Conservation (phyloP, 371 early-diverging fungal species). For the Phascolomyces articulosus region DNA sequence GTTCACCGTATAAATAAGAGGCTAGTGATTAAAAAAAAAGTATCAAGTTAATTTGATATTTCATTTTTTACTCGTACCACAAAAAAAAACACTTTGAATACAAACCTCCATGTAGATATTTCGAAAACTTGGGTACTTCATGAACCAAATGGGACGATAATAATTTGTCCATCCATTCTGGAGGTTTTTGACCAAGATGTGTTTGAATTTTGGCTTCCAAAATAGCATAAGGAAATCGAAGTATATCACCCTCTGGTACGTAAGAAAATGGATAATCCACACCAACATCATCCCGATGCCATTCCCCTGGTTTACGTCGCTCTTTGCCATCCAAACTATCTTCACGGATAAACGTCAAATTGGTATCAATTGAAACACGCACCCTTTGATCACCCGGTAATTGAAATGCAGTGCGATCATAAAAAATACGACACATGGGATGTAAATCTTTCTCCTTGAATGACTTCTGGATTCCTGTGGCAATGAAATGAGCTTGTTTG, state of each 20-base stretch:
- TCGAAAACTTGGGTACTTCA: conserved; percentile 97
- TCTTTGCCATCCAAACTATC: conserved; percentile 73
- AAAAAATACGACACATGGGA: conserved; percentile 89
- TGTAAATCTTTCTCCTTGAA: conserved; percentile 75
- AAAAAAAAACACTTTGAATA: too few relatives aligned
- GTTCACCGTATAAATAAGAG: conserved; percentile 84
- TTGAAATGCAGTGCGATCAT: conserved; percentile 98
- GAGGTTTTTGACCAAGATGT: conserved; percentile 80
- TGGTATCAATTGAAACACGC: conserved; percentile 96
- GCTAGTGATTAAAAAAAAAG: conserved; percentile 29
- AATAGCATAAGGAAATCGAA: conserved; percentile 95
- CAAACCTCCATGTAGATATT: conserved; percentile 92
- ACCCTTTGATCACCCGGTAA: conserved; percentile 93
- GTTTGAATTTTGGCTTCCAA: conserved; percentile 97
- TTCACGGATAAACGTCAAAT: conserved; percentile 97
- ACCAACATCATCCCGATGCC: conserved; percentile 92
- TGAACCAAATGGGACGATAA: conserved; percentile 90
- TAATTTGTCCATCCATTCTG: conserved; percentile 92
- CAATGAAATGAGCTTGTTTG: conserved; percentile 71
- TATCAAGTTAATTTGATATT: too few relatives aligned
- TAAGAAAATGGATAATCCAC: conserved; percentile 88
- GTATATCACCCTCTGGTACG: conserved; percentile 79
- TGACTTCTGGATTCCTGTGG: conserved; percentile 81
- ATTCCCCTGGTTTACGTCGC: conserved; percentile 74
- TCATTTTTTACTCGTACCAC: too few relatives aligned